Evolutionary conservation across 2,329 filamentous ascomycete species (phyloP).

Genomic region (Beauveria asiatica): DNA sequence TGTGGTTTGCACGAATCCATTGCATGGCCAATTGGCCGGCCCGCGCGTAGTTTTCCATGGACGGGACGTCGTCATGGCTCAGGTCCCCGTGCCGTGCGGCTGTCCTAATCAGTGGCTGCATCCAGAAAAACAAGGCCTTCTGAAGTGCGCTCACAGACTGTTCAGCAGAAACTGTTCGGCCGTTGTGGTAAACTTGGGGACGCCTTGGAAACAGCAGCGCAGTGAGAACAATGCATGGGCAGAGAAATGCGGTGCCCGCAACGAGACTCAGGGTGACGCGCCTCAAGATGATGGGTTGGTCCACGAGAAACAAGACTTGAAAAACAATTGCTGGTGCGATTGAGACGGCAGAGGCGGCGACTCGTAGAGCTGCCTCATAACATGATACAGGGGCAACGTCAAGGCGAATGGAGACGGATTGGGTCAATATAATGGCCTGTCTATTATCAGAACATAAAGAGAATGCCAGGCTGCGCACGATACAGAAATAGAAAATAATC

Average conservation of each 20-base stretch:
- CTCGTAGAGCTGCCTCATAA: conserved; percentile 45
- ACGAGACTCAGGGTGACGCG: conserved; percentile 17
- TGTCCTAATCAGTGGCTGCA: not conserved
- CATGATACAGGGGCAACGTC: conserved; percentile 40
- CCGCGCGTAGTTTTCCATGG: not conserved
- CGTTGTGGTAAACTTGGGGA: conserved; percentile 14
- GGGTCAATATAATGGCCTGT: conserved; percentile 43
- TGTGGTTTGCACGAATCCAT: not conserved
- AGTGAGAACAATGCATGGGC: conserved; percentile 35
- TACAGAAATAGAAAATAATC: not conserved
- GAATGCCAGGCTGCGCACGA: not conserved
- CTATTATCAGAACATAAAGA: not conserved
- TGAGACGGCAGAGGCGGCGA: conserved; percentile 38
- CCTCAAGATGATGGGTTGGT: not conserved
- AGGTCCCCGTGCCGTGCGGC: not conserved
- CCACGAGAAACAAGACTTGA: conserved; percentile 25
- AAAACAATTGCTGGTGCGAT: conserved; percentile 38
- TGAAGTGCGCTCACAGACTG: not conserved
- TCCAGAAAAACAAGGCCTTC: not conserved
- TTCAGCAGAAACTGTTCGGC: not conserved
- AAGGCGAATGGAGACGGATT: conserved; percentile 40
- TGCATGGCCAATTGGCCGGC: not conserved
- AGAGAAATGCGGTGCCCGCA: conserved; percentile 32
- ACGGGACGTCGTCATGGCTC: not conserved
- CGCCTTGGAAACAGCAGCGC: conserved; percentile 35